Conservation (phyloP, 2,329 filamentous ascomycete genomes). For the Cercospora sp. region DNA sequence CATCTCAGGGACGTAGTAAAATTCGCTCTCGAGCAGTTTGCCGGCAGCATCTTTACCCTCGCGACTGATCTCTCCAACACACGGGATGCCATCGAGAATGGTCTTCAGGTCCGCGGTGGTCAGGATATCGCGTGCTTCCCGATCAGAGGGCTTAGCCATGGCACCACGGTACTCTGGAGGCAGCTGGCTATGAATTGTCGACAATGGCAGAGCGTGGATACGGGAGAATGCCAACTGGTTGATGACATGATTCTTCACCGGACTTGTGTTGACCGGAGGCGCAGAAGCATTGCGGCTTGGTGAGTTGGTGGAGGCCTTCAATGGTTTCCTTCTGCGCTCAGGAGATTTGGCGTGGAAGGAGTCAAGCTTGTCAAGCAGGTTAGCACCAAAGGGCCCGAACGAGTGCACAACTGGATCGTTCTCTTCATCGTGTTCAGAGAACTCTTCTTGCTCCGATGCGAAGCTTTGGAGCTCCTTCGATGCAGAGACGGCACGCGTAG, state of each 20-base stretch:
- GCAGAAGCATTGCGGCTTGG: slow-evolving; percentile 27
- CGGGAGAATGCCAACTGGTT: slow-evolving; percentile 96
- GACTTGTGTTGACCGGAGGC: slow-evolving; percentile 35
- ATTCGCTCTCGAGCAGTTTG: slow-evolving; percentile 90
- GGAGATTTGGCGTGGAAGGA: slow-evolving; percentile 72
- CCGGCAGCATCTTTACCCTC: slow-evolving; percentile 96
- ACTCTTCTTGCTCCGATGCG: slow-evolving; percentile 54
- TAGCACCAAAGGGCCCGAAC: slow-evolving; percentile 85
- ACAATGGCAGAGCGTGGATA: slow-evolving; percentile 85
- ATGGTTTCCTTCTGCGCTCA: slow-evolving; percentile 44
- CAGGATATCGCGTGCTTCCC: slow-evolving; percentile 43
- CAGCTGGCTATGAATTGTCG: slow-evolving; percentile 83
- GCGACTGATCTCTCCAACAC: slow-evolving; percentile 83
- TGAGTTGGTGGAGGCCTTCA: slow-evolving; percentile 34
- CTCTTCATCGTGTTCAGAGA: slow-evolving; percentile 83
- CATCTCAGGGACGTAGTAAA: slow-evolving; percentile 89
- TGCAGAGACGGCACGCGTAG: slow-evolving; percentile 20
- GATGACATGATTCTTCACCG: slow-evolving; percentile 79
- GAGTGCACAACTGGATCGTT: slow-evolving; percentile 92
- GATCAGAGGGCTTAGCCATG: slow-evolving; percentile 34
- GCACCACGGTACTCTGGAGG: slow-evolving; percentile 56
- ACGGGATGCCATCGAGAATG: slow-evolving; percentile 71
- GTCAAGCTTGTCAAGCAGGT: slow-evolving; percentile 78
- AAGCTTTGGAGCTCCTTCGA: slow-evolving; percentile 22
- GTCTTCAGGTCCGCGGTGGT: slow-evolving; percentile 64